Conservation (phyloP, 768 basidiomycete species). For the Cyathus striatus region DNA sequence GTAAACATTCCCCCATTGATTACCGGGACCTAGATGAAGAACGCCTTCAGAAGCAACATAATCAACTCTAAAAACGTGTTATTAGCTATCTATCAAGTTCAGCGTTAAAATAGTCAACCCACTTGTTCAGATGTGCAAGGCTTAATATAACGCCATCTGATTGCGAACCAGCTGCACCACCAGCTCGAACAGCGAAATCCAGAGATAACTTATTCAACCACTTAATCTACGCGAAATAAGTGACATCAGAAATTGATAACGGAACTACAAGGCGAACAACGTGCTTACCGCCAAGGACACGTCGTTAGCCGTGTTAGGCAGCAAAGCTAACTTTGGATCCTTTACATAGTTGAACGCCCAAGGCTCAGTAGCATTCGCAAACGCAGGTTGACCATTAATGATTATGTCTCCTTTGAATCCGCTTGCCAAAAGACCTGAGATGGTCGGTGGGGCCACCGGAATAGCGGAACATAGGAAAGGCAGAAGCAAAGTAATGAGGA, state of each 20-base stretch:
- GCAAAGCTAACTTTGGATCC: neutral
- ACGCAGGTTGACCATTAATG: neutral
- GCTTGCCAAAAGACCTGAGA: too few relatives aligned
- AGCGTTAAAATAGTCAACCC: too few relatives aligned
- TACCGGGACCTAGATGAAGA: too few relatives aligned
- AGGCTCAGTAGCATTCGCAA: neutral
- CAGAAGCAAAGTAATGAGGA: too few relatives aligned
- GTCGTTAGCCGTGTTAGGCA: neutral
- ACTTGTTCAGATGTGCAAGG: neutral
- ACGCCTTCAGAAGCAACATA: too few relatives aligned
- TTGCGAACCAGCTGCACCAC: neutral
- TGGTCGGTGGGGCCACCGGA: too few relatives aligned
- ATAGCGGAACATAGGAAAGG: too few relatives aligned
- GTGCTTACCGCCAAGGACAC: neutral
- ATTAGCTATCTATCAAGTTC: too few relatives aligned
- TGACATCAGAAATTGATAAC: too few relatives aligned
- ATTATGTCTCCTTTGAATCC: too few relatives aligned
- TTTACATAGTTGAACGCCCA: neutral
- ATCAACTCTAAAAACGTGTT: too few relatives aligned
- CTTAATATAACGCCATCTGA: neutral
- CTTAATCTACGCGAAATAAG: neutral
- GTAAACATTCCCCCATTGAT: conserved; percentile 51
- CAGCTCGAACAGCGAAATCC: neutral
- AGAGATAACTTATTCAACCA: neutral
- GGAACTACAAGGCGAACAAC: too few relatives aligned